Evolutionary conservation across 2,329 filamentous ascomycete species (phyloP), one percentile per base, ranked within the genome.

Genomic region (Zelopaecilomyces penicillatus): DNA sequence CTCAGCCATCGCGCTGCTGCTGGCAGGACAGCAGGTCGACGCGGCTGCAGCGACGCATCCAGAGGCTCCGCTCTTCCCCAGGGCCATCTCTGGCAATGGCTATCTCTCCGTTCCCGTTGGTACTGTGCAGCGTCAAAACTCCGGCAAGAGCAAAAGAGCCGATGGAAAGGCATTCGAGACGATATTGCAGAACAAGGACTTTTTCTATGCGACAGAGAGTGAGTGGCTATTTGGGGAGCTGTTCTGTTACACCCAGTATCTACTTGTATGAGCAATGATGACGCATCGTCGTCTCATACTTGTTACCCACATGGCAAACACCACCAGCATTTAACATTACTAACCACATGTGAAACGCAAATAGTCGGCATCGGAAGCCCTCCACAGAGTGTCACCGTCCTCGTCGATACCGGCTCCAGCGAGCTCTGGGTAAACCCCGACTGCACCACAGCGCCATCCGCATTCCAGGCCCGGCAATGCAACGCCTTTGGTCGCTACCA

Each of bases 361-460:
- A 43, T 5, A 73, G 70, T 74, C 35, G 57, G 61, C 28, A 62
- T 74, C 28, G 71, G 71, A 29, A 64, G 60, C 1, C 64, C 67
- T 5, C 55, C 60, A 1, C 71, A 75, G 50, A 59, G 53, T 8
- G 58, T 74, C 32, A 66, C 68, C 8, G 68, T 75, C 32, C 63
- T 74, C 33, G 62, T 75, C 44, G 71, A 75, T 47, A 75, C 71
- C 0, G 74, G 74, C 11, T 77, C 74, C 5, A 70, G 69, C 49
- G 72, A 76, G 54, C 65, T 77, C 6, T 78, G 74, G 74, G 70
- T 76, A 37, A 74, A 77, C 47, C 73, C 74, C 1, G 60, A 68
- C 42, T 78, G 74, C 54, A 42, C 54, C 4, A 63, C 61, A 5
- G 63, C 71, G 0, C 63, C 58, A 5, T 58, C 60, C 5, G 49